phyloP scores from a whole-genome alignment of 352 stramenopile species.

The Globisporangium parvum region DNA sequence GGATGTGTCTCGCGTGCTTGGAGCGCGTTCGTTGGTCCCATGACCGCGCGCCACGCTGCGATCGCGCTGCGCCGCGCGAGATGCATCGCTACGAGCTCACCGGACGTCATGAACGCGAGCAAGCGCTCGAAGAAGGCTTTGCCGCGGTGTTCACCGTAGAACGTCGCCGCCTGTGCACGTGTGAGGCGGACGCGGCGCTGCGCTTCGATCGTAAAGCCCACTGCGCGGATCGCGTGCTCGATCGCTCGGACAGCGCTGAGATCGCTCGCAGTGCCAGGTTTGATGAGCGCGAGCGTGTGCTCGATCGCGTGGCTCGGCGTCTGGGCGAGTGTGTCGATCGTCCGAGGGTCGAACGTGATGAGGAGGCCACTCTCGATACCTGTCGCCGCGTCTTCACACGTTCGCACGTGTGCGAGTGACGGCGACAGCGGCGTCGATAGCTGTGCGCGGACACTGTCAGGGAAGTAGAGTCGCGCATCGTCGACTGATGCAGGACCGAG shows the following conservation, averaged over 20 bases:
- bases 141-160: conserved; percentile 58
- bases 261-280: conserved; percentile 42
- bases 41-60: conserved; percentile 54
- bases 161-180: conserved; percentile 37
- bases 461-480: conserved; percentile 35
- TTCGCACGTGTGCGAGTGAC: conserved; percentile 17
- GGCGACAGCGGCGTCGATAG: conserved; percentile 12
- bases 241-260: conserved; percentile 25
- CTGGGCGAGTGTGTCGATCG: conserved; percentile 3
- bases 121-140: conserved; percentile 59
- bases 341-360: conserved; percentile 17
- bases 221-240: conserved; percentile 25
- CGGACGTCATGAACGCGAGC: conserved; percentile 66
- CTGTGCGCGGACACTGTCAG: conserved; percentile 37
- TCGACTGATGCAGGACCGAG: conserved; percentile 31
- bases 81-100: conserved; percentile 47
- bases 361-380: conserved; percentile 45
- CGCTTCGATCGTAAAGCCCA: conserved; percentile 45
- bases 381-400: conserved; percentile 19
- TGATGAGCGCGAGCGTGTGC: conserved; percentile 54
- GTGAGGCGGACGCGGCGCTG: conserved; percentile 32
- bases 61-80: conserved; percentile 45
- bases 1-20: conserved; percentile 37
- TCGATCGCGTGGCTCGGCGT: conserved; percentile 12
- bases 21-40: conserved; percentile 73